Percentiles rank a stretch among this genome's conserved stretches.
These are phyloP conservation scores for Aquilaria agallochum DNA, from an alignment of 441 rosid species.

Conservation along the genomic window DNA sequence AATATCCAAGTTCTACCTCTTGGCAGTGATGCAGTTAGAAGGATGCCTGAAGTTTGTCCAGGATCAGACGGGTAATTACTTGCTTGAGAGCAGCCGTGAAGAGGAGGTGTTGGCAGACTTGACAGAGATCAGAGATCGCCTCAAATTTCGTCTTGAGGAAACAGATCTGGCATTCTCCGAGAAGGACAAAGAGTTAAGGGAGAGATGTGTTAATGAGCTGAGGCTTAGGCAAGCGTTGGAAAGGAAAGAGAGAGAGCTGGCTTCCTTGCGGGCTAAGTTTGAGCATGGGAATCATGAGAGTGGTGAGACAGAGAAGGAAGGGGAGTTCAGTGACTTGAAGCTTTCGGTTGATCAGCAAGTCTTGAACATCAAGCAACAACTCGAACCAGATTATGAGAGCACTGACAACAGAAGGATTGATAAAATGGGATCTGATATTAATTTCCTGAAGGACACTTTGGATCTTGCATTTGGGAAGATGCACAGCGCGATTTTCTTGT, in stretches of 20 bases:
- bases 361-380: constrained; percentile 62
- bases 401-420: constrained; percentile 34
- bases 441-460: constrained; percentile 66
- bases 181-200: constrained; percentile 61
- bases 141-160: constrained; percentile 57
- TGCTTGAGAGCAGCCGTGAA: constrained; percentile 44
- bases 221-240: constrained; percentile 56
- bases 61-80: constrained; percentile 46
- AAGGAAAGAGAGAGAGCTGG: constrained; percentile 49
- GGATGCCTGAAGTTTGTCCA: constrained; percentile 70
- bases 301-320: constrained; percentile 32
- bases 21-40: constrained; percentile 75
- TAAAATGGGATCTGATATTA: constrained; percentile 58
- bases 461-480: constrained; percentile 81
- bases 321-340: constrained; percentile 57
- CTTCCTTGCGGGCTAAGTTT: constrained; percentile 44
- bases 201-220: constrained; percentile 47
- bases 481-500: constrained; percentile 56
- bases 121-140: constrained; percentile 66
- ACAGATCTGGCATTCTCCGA: constrained; percentile 60
- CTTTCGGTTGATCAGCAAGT: constrained; percentile 71
- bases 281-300: constrained; percentile 28
- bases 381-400: constrained; percentile 46
- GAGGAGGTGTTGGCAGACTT: constrained; percentile 58
- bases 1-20: constrained; percentile 75